Base-by-base conservation (phyloP, 1,284 basidiomycete genomes). In the Ustilago hordei region DNA sequence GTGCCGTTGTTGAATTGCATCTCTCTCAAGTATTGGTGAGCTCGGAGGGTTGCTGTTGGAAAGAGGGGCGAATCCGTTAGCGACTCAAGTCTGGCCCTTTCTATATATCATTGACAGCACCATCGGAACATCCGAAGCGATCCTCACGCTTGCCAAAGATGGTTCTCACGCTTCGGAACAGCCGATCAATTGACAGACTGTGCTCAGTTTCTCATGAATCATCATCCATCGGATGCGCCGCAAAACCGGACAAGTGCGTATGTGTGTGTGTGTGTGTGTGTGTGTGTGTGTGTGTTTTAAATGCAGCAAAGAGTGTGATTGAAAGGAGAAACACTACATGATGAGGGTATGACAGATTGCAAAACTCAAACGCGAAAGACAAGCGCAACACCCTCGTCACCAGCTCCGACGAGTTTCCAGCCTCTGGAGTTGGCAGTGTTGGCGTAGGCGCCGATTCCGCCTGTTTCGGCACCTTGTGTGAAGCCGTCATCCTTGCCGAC, bases 401-500 rank as follows among this genome's bases (percentile, higher is more conserved):
- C 84, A 23, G 83, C 84, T n/a, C 80, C 83, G 35, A 85, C 64
- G 9, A 85, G 60, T 55, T 83, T 85, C 81, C 82, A 85, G 28
- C 84, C 81, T 55, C 65, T 77, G 28, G 74, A 69, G 56, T 67
- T 69, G 60, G 70, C 52, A 8, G 64, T 38, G 53, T 78, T 70
- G 41, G 71, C 60, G 61, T 78, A 84, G 11, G 81, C 82, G 13
- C 84, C 84, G n/a, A 82, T 69, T 28, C 83, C 83, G 19, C 82
- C 83, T 1, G 80, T 74, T 45, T 87, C 86, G 59, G 85, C 84
- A 23, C 83, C 82, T 34, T 85, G 86, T 34, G 86, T 86, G 35
- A 87, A 67, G n/a, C 86, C 79, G 45, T 85, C 75, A 54, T 85
- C 83, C 15, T 84, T 81, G 31, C 80, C 82, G 8, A 97, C 89